phyloP scores from a whole-genome alignment of 2,329 filamentous ascomycete species.

The Colletotrichum higginsianum region DNA sequence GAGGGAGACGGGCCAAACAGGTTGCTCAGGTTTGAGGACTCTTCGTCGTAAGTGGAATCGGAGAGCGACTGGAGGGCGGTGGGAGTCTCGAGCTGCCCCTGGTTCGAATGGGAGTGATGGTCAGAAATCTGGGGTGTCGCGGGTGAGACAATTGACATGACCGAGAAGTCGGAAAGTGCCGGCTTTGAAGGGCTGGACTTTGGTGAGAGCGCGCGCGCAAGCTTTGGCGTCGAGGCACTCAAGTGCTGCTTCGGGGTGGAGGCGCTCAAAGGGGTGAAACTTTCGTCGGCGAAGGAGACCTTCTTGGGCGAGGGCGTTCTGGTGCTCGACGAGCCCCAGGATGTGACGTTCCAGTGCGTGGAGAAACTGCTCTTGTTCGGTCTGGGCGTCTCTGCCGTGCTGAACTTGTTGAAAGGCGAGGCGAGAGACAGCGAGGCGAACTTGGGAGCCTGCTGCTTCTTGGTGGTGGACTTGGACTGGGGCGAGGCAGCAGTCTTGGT shows the following conservation, averaged over 20 bases:
- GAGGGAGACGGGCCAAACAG: not conserved
- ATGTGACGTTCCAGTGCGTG: not conserved
- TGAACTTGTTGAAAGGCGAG: slow-evolving; percentile 12
- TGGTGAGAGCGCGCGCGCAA: slow-evolving; percentile 2
- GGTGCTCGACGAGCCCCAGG: not conserved
- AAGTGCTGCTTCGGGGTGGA: slow-evolving; percentile 5
- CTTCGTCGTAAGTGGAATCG: not conserved
- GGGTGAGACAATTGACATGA: slow-evolving; percentile 27
- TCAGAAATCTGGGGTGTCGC: not conserved
- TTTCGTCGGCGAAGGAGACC: slow-evolving; percentile 33
- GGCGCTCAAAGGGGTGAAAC: slow-evolving; percentile 8
- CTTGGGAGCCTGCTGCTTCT: slow-evolving; percentile 24
- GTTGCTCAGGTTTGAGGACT: not conserved
- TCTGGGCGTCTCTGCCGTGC: slow-evolving; percentile 27
- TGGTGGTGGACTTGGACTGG: slow-evolving; percentile 31
- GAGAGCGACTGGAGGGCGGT: slow-evolving; percentile 5
- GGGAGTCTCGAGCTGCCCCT: not conserved
- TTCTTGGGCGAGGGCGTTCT: slow-evolving; percentile 34
- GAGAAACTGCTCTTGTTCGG: not conserved
- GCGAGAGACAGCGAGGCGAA: slow-evolving; percentile 13
- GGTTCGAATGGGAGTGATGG: slow-evolving; percentile 2
- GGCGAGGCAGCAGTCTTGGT: slow-evolving; percentile 29
- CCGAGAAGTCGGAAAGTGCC: slow-evolving; percentile 20
- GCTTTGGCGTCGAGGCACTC: slow-evolving; percentile 16
- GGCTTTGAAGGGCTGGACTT: slow-evolving; percentile 31